These are phyloP conservation scores for Pythium aquatile DNA, from an alignment of 352 stramenopile species.

Conservation along the genomic window DNA sequence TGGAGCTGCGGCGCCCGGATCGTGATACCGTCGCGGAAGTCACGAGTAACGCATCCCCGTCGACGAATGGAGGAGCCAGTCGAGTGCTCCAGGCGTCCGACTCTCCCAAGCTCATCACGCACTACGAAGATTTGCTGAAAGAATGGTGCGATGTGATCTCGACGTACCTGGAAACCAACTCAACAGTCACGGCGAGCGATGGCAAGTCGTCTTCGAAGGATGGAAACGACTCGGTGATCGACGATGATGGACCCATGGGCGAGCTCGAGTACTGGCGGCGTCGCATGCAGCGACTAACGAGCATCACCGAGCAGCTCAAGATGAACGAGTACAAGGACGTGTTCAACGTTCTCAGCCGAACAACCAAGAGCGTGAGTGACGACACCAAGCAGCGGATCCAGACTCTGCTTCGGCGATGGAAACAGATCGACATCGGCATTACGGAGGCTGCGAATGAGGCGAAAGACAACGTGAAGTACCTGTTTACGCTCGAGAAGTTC, in stretches of 20 bases:
- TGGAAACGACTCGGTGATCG: constrained; percentile 58
- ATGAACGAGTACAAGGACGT: constrained; percentile 96
- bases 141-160: constrained; percentile 97
- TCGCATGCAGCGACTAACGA: constrained; percentile 97
- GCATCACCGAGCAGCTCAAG: constrained; percentile 98
- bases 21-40: constrained; percentile 70
- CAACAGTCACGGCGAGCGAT: constrained; percentile 42
- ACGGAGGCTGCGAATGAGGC: constrained; percentile 98
- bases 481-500: constrained; percentile 98
- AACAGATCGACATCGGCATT: constrained; percentile 98
- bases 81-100: constrained; percentile 72
- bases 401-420: constrained; percentile 94
- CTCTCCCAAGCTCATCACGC: constrained; percentile 88
- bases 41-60: constrained; percentile 32
- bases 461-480: constrained; percentile 99
- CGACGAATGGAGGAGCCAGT: constrained; percentile 38
- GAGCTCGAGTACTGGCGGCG: constrained; percentile 97
- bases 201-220: constrained; percentile 30
- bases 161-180: constrained; percentile 91
- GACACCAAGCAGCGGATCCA: constrained; percentile 93
- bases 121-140: constrained; percentile 96
- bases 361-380: constrained; percentile 82
- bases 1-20: constrained; percentile 91
- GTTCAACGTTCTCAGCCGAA: constrained; percentile 89
- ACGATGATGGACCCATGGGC: constrained; percentile 93